A percentile compares a stretch with the other conserved stretches of the same genome.
phyloP scores from a whole-genome alignment of 1,284 basidiomycete genomes.

The Lignosus rhinocerotis region DNA sequence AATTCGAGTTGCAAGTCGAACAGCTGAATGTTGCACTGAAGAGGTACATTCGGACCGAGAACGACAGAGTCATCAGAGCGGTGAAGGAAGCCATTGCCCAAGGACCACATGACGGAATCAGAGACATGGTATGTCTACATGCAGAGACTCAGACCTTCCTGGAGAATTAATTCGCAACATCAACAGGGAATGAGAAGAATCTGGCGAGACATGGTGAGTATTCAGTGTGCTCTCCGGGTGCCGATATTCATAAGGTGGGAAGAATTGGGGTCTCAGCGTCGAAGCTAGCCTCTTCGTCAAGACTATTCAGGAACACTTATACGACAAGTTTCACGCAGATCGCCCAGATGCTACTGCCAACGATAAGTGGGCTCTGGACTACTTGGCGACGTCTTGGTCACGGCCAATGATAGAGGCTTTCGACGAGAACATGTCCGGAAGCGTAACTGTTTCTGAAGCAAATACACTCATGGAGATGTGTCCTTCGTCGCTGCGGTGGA shows the following conservation, averaged over 20 bases:
- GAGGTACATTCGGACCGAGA: conserved; percentile 19
- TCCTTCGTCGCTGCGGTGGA: conserved; percentile 10
- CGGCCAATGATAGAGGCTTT: conserved; percentile 32
- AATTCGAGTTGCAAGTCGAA: conserved; percentile 30
- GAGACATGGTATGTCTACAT: conserved; percentile 20
- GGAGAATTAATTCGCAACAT: background rate
- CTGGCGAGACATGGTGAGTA: conserved; percentile 34
- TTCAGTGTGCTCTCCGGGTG: background rate
- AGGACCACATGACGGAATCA: conserved; percentile 29
- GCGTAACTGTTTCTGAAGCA: conserved; percentile 33
- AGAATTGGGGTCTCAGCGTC: conserved; percentile 17
- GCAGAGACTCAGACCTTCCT: background rate
- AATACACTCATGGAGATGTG: conserved; percentile 18
- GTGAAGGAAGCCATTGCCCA: conserved; percentile 16
- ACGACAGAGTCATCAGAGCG: conserved; percentile 25
- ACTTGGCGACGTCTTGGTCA: conserved; percentile 17
- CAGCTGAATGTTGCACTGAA: conserved; percentile 24
- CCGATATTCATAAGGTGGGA: background rate
- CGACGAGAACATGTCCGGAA: conserved; percentile 35
- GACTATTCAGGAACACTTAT: conserved; percentile 30
- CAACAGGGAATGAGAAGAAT: conserved; percentile 24
- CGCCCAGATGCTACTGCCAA: background rate
- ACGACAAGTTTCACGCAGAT: too few relatives aligned
- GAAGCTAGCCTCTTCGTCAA: conserved; percentile 16
- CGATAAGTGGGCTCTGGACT: conserved; percentile 23